Evolutionary conservation across 345 rosid species (phyloP), one percentile per base, ranked within the genome.

Genomic region (Ailanthus altissimus): DNA sequence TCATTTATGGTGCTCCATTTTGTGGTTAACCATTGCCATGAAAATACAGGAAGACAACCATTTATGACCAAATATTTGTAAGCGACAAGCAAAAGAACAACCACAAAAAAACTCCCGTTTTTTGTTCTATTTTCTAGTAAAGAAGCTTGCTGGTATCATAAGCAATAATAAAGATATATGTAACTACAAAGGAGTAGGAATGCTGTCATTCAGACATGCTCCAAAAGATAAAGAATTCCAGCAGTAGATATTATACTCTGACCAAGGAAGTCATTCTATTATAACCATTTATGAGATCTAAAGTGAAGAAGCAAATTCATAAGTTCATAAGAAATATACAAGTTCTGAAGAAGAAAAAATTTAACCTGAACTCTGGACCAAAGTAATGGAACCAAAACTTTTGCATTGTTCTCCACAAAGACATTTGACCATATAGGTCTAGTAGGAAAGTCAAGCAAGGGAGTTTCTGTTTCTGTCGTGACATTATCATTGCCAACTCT

Each of bases 321-420:
- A 65, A 70, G 53, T 57, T 61, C 38, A 74, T 64, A 59, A 51
- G n/a, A 78, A 75, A 78, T 15, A 68, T 15, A 75, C 5, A 46
- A 53, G 23, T 25, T 43, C 62, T 25, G n/a, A 68, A 60, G 61
- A 51, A 61, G 68, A 56, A 64, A 70, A 77, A 64, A 74, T 61
- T 56, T 61, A 78, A 93, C 99, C 97, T 96, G 99, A 89, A 96
- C 92, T 85, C 99, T 92, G 73, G 89, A 89, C 99, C 99, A 96
- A 70, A 90, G 93, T 70, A 96, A 85, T 28, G 97, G 99, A 80
- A 96, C 97, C 88, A 93, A 83, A 80, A 91, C 98, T 87, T 90
- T 93, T 57, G 99, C 98, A 80, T 88, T 83, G 80, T 96, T 93
- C 85, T 93, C 97, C 80, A 96, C 97, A 77, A 88, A 85, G 72